phyloP scores from a whole-genome alignment of 371 early-diverging fungal genomes.

The Syncephalis plumigaleata region DNA sequence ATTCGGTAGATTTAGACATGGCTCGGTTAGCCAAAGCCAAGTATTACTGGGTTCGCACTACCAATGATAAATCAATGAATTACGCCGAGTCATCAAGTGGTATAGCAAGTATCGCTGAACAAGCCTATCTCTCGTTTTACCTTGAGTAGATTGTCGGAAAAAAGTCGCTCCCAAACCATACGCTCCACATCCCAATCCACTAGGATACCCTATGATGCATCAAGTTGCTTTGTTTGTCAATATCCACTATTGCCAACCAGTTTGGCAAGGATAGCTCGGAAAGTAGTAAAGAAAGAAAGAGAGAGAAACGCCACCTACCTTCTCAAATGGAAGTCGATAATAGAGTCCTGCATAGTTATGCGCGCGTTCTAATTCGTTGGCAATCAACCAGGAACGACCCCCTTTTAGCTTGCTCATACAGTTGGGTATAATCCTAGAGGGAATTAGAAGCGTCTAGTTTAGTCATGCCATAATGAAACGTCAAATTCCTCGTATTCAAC shows the following conservation, averaged over 20 bases:
- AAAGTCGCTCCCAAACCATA: constrained; percentile 1
- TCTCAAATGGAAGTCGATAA: constrained; percentile 64
- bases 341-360: constrained; percentile 54
- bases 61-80: neutral
- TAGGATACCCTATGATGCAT: neutral
- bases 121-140: no score
- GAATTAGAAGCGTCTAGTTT: no score
- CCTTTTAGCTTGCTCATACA: neutral
- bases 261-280: no score
- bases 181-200: constrained; percentile 13
- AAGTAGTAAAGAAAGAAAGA: neutral
- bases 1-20: constrained; percentile 54
- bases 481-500: no score
- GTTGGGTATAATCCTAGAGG: constrained; percentile 14
- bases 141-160: neutral
- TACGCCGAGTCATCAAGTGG: no score
- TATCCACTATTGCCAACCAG: neutral
- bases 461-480: no score
- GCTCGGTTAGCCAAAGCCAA: constrained; percentile 55
- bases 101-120: neutral
- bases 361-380: constrained; percentile 45
- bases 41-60: constrained; percentile 43
- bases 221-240: neutral
- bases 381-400: constrained; percentile 22
- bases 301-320: constrained; percentile 15